A percentile compares a stretch with the other conserved stretches of the same genome.
phyloP scores from a whole-genome alignment of 306 rosid species.

The Senna tora region DNA sequence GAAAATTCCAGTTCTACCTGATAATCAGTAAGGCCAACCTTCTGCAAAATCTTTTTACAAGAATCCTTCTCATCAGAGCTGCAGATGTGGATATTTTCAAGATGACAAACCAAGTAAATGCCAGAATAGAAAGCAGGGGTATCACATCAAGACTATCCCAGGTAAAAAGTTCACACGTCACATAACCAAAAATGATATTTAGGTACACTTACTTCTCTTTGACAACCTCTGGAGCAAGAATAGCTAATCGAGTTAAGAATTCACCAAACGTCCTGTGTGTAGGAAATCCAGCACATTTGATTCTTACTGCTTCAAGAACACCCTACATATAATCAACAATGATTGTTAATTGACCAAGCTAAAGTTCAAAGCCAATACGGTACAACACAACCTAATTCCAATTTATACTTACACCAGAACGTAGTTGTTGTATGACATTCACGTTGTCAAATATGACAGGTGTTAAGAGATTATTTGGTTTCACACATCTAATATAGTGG shows the following conservation, averaged over 20 bases:
- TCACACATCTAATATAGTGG: conserved; percentile 94
- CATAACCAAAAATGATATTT: conserved; percentile 16
- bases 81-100: conserved; percentile 47
- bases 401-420: conserved; percentile 78
- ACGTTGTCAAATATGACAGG: conserved; percentile 75
- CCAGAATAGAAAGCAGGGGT: conserved; percentile 31
- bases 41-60: conserved; percentile 67
- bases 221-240: conserved; percentile 81
- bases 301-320: conserved; percentile 94
- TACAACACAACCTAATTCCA: conserved; percentile 34
- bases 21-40: conserved; percentile 70
- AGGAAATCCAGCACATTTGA: conserved; percentile 95
- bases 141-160: conserved; percentile 33
- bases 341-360: conserved; percentile 41
- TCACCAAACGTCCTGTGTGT: conserved; percentile 72
- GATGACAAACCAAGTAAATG: conserved; percentile 33
- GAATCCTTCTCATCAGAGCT: conserved; percentile 73
- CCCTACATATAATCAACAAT: conserved; percentile 65
- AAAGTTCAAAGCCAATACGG: conserved; percentile 35
- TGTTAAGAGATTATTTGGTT: conserved; percentile 69
- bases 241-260: conserved; percentile 63
- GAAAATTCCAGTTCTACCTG: conserved; percentile 64
- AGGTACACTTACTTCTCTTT: conserved; percentile 69
- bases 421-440: conserved; percentile 78
- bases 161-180: neutral